Base-by-base conservation (phyloP, 2,329 filamentous ascomycete genomes). In the Huntiella omanensis region DNA sequence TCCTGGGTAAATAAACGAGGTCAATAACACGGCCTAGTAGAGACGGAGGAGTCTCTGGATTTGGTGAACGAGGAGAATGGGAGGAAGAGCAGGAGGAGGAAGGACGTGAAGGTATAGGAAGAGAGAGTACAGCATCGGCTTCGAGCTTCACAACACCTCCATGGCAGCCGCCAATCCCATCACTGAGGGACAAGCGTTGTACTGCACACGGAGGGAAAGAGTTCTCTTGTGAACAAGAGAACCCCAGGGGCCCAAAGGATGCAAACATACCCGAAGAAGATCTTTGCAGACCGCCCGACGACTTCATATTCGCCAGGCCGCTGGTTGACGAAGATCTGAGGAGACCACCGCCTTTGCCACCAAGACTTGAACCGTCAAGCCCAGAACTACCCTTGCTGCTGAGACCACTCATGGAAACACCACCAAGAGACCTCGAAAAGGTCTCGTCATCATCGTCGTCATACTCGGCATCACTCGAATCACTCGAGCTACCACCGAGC, bases 11-110 rank as follows among this genome's bases (percentile, higher is more conserved):
- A 62, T 80, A 80, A 61, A 80, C 73, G 55, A 83, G 88, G 62
- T 92, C 83, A 58, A 87, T 76, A 43, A 92, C 77, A 55, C 79
- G 77, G 50, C 83, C 81, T 56, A 92, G 73, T 47, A 92, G 69
- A 28, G 22, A 28, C 22, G 22, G 22, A 28, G 22, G 8, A 40
- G 80, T 80, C 44, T 70, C 67, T 55, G 65, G 73, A 50, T 69
- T 65, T 40, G 46, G 33, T 15, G 46, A 39, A 43, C 34, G 40
- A 39, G 46, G 33, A 33, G 46, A 12, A 40, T 40, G 15, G 3
- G 12, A 47, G 13, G 38, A 42, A 33, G 39, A 42, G 17, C 10
- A 37, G 39, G 22, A 16, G 4, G 46, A 41, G 19, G 40, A 33
- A 38, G 39, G 46, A 40, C 60, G 69, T 58, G 61, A 66, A 52